These are phyloP conservation scores for Gloeophyllum trabeum DNA, from an alignment of 768 basidiomycete species.

Conservation along the genomic window DNA sequence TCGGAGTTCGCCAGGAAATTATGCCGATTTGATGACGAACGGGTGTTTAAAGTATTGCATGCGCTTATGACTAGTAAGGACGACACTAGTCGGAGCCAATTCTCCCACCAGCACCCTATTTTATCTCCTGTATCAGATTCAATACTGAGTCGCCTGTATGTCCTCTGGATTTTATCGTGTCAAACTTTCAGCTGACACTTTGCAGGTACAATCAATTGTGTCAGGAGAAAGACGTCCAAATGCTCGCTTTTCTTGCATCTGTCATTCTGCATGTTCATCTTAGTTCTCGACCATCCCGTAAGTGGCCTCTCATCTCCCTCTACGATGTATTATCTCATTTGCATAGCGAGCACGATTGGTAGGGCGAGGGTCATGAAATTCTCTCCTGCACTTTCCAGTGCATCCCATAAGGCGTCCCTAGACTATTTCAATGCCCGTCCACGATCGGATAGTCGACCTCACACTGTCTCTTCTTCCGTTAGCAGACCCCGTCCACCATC, in stretches of 20 bases:
- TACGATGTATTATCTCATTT: too few relatives aligned
- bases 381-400: too few relatives aligned
- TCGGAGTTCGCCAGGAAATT: slow-evolving; percentile 43
- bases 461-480: background rate
- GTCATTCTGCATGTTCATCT: slow-evolving; percentile 62
- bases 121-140: too few relatives aligned
- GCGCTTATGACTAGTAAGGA: slow-evolving; percentile 29
- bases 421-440: background rate
- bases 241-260: slow-evolving; percentile 68
- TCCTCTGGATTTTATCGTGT: too few relatives aligned
- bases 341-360: too few relatives aligned
- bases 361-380: too few relatives aligned
- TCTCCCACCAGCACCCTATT: too few relatives aligned
- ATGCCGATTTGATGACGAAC: slow-evolving; percentile 60
- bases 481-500: slow-evolving; percentile 22
- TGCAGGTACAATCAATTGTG: slow-evolving; percentile 5
- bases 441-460: background rate
- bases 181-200: background rate
- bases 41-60: slow-evolving; percentile 47
- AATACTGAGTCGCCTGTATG: too few relatives aligned
- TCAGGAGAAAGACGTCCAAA: slow-evolving; percentile 56
- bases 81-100: background rate
- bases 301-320: too few relatives aligned
- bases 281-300: too few relatives aligned
- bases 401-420: too few relatives aligned